These are phyloP conservation scores for Wickerhamiella allomyrinae DNA, from an alignment of 805 yeast species.

Conservation along the genomic window DNA sequence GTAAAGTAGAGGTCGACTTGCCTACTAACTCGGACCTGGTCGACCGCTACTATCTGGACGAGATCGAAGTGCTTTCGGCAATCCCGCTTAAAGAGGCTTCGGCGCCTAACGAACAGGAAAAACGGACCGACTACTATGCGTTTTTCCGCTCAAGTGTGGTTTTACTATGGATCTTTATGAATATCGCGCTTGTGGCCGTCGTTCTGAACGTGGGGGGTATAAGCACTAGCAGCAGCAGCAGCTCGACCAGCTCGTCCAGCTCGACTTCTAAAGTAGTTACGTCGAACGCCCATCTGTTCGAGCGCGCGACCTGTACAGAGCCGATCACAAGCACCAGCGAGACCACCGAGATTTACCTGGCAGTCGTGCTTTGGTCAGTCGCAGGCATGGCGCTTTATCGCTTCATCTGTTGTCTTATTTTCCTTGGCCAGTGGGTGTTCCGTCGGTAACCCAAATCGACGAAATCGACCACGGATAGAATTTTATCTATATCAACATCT, in stretches of 20 bases:
- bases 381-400: conserved; percentile 80
- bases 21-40: conserved; percentile 69
- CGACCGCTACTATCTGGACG: conserved; percentile 55
- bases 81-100: conserved; percentile 25
- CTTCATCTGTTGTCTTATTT: conserved; percentile 58
- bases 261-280: conserved; percentile 2
- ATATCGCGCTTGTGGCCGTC: conserved; percentile 65
- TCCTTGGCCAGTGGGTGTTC: conserved; percentile 30
- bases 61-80: conserved; percentile 40
- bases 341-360: conserved; percentile 40
- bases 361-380: conserved; percentile 83
- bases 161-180: conserved; percentile 75
- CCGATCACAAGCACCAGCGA: conserved; percentile 23
- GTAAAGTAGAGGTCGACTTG: conserved; percentile 51
- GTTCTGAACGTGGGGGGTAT: conserved; percentile 79
- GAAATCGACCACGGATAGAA: neutral
- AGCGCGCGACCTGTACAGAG: conserved; percentile 14
- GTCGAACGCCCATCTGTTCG: neutral
- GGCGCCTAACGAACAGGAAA: conserved; percentile 30
- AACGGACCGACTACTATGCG: conserved; percentile 74
- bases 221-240: conserved; percentile 19
- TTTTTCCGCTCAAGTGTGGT: conserved; percentile 81
- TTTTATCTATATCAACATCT: neutral
- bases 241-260: conserved; percentile 20
- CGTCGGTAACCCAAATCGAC: conserved; percentile 17